Conservation (phyloP, 257 asterid genomes). For the Echium plantagineum region DNA sequence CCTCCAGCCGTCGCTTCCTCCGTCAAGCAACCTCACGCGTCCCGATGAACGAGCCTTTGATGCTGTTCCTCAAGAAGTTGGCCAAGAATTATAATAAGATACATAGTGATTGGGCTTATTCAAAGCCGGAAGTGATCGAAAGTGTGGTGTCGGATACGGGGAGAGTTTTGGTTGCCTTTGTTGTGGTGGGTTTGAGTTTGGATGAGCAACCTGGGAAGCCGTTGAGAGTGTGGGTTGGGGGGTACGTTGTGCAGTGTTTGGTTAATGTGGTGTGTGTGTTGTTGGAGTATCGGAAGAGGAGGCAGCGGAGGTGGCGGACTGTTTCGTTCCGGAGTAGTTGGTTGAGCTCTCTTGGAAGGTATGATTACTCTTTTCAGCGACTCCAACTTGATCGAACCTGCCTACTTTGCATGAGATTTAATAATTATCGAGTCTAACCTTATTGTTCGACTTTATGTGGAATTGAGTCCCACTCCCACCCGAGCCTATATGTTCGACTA, state of each 20-base stretch:
- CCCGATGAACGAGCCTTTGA: constrained; percentile 17
- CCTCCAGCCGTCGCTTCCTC: constrained; percentile 21
- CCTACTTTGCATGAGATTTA: no score
- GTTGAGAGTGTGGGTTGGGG: constrained; percentile 35
- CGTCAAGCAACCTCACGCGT: constrained; percentile 36
- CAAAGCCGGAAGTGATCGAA: constrained; percentile 61
- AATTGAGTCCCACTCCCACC: no score
- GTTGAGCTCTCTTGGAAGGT: constrained; percentile 22
- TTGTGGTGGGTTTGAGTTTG: constrained; percentile 30
- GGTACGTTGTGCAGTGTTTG: constrained; percentile 33
- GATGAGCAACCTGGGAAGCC: constrained; percentile 28
- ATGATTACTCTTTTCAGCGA: no score
- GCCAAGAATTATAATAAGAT: constrained; percentile 57
- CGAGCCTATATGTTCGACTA: no score
- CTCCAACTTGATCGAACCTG: no score
- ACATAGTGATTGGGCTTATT: constrained; percentile 88
- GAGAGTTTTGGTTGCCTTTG: constrained; percentile 29
- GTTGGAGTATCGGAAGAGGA: constrained; percentile 52
- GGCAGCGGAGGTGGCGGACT: constrained; percentile 22
- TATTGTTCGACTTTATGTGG: no score
- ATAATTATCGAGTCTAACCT: no score
- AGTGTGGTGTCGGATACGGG: constrained; percentile 74
- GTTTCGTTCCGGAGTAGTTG: constrained; percentile 4
- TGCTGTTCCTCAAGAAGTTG: constrained; percentile 37
- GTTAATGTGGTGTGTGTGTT: constrained; percentile 36